Conservation (phyloP, 2,329 filamentous ascomycete species). For the Metarhizium brunneum region DNA sequence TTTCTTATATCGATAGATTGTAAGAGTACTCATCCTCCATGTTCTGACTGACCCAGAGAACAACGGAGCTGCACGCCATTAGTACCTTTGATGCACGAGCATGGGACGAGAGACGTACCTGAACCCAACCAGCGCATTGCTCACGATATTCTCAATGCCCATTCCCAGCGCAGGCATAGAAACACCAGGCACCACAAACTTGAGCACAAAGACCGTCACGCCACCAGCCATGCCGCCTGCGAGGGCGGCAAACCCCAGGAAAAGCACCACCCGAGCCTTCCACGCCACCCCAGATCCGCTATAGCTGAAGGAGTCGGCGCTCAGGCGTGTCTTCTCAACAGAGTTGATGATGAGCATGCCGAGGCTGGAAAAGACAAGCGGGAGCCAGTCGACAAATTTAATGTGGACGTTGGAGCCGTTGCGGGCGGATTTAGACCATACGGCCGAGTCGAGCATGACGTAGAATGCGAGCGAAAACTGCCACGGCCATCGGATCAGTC, state of each 20-base stretch:
- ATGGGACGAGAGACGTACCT: slow-evolving; percentile 32
- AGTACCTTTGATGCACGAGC: slow-evolving; percentile 4
- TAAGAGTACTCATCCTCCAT: slow-evolving; percentile 66
- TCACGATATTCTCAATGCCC: slow-evolving; percentile 58
- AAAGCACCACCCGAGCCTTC: slow-evolving; percentile 60
- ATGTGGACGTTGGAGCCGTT: slow-evolving; percentile 54
- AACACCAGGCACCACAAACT: slow-evolving; percentile 49
- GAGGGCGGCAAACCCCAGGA: slow-evolving; percentile 55
- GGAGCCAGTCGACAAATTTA: slow-evolving; percentile 61
- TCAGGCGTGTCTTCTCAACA: slow-evolving; percentile 57
- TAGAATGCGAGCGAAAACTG: slow-evolving; percentile 63
- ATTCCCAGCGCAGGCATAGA: slow-evolving; percentile 52
- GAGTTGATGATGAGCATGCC: slow-evolving; percentile 66
- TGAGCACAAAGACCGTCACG: slow-evolving; percentile 59
- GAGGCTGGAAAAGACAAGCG: slow-evolving; percentile 55
- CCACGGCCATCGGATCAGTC: neutral
- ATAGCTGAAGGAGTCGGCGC: slow-evolving; percentile 54
- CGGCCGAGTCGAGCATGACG: slow-evolving; percentile 57
- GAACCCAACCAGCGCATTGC: slow-evolving; percentile 53
- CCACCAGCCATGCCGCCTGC: slow-evolving; percentile 61
- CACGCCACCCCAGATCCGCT: slow-evolving; percentile 54
- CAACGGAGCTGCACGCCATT: slow-evolving; percentile 40
- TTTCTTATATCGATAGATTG: slow-evolving; percentile 43
- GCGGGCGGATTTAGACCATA: slow-evolving; percentile 52
- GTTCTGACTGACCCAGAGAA: slow-evolving; percentile 62